Evolutionary conservation across 2,329 filamentous ascomycete species (phyloP).

Genomic region (Penicillium sp.): DNA sequence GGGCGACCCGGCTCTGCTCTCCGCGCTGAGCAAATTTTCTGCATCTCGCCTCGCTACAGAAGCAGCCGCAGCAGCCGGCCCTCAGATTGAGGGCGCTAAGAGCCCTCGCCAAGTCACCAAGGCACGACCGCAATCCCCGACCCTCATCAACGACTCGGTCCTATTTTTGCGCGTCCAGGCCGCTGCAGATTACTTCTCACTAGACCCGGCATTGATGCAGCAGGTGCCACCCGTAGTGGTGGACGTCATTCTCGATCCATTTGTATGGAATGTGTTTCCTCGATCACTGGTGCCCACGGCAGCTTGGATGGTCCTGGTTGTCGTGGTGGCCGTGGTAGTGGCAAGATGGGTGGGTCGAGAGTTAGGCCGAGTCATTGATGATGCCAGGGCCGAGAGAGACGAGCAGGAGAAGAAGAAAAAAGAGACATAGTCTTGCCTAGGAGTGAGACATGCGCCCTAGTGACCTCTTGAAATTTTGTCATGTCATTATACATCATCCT

Average conservation of each 20-base stretch:
- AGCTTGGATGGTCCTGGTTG: slow-evolving; percentile 60
- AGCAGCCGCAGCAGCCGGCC: too few species aligned
- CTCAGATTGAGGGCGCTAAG: background rate
- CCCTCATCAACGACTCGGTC: slow-evolving; percentile 42
- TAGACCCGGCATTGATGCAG: slow-evolving; percentile 67
- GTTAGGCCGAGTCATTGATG: slow-evolving; percentile 21
- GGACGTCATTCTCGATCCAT: slow-evolving; percentile 83
- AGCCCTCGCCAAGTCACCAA: background rate
- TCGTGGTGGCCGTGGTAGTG: slow-evolving; percentile 47
- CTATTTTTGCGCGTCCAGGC: slow-evolving; percentile 70
- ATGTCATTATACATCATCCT: too few species aligned
- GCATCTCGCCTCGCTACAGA: slow-evolving; percentile 41
- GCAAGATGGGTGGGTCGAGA: slow-evolving; percentile 23
- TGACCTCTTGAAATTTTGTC: too few species aligned
- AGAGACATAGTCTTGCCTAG: slow-evolving; percentile 1
- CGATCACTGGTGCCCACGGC: slow-evolving; percentile 68
- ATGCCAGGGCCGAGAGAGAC: slow-evolving; percentile 12
- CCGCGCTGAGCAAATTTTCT: slow-evolving; percentile 60
- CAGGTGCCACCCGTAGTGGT: slow-evolving; percentile 66
- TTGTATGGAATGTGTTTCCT: slow-evolving; percentile 71
- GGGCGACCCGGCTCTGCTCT: slow-evolving; percentile 55
- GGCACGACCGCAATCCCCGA: slow-evolving; percentile 8
- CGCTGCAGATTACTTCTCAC: slow-evolving; percentile 78
- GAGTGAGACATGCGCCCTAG: too few species aligned
- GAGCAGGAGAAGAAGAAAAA: slow-evolving; percentile 16